Base-by-base conservation (phyloP, 148 eudicot species). In the Rhododendron vialii region DNA sequence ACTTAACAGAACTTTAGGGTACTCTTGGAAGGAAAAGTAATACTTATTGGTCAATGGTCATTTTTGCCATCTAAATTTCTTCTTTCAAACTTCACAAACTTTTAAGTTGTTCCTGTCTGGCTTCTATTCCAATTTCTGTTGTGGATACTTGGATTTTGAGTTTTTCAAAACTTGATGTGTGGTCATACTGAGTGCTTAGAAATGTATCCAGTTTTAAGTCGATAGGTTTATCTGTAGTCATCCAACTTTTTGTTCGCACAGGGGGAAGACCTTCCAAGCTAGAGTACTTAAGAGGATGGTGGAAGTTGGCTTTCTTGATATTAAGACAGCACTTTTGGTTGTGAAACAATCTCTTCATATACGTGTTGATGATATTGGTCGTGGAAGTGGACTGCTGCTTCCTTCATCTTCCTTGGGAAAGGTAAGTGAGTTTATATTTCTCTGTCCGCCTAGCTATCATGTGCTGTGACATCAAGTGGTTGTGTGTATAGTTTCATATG, bases 261-360 rank as follows among this genome's bases (percentile, higher is more conserved):
- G 86, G 59, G 86, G 86, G 28, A 84, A 53, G 51, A 84, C 30
- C 45, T 84, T 74, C 82, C 86, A 84, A 84, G 86, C 79, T 84
- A 84, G 86, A 84, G 86, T 84, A 24, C n/a, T 84, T 75, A 83
- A 83, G 43, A 76, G 86, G 57, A 84, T 84, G 86, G 81, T 84
- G 50, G 82, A 84, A 36, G 81, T 76, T 84, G 86, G 86, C 47
- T 84, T 84, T 77, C 47, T 84, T 55, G 86, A 84, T 77, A 38
- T 77, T 1, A 50, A 84, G 82, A 84, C 71, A 5, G 86, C 86
- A 11, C 81, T 53, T 57, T 24, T 36, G 77, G 86, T 77, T 36
- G 82, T 77, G 36, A 84, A 53, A 45, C 86, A 84, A 50, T 22
- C 63, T 50, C 80, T 84, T 35, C 79, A 48, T 47, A 5, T 74